Evolutionary conservation across 352 stramenopile genomes (phyloP), one percentile per base, ranked within the genome.

Genomic region (Peronospora farinosa): DNA sequence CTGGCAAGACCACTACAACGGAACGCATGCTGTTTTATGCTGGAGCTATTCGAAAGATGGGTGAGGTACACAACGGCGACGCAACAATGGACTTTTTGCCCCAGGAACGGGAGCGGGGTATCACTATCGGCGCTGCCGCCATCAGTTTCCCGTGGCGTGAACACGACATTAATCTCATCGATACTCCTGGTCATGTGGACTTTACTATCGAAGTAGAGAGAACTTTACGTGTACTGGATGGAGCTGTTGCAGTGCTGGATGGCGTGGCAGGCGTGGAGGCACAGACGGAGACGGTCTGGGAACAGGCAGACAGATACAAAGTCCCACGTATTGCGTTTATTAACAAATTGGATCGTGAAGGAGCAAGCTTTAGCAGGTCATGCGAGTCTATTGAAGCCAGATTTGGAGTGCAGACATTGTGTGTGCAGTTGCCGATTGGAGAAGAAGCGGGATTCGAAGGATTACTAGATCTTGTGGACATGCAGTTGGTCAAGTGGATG

Each of bases 191-290:
- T 19, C 87, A 96, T 69, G 96, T 99, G 21, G 96, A 99, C 78
- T 99, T 99, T 66, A 98, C 96, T 17, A 80, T 99, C 45, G 96
- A 99, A 60, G 96, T 99, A 19, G 96, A 99, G 69, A 86, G 96
- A 59, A 94, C 91, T 15, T 73, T 98, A 43, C 89, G 96, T 40
- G 96, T 99, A 21, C 64, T 99, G 41, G 96, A 99, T 69, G 96
- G 96, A 44, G 96, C 92, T n/a, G 84, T 98, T 15, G 88, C 95
- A 0, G 91, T 98, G 21, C 86, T 99, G 40, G 96, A 99, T 70
- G 95, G 90, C 42, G 96, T 99, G 19, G 93, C 95, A 0, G 96
- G 96, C 27, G 96, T 99, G 5, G 94, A 99, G 21, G 78, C 74
- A 5, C 78, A 93, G 63, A 92, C 84, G 7, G 79, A 91, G 74